Conservation (phyloP, 2,329 filamentous ascomycete genomes). For the Aspergillus aculeatinus region DNA sequence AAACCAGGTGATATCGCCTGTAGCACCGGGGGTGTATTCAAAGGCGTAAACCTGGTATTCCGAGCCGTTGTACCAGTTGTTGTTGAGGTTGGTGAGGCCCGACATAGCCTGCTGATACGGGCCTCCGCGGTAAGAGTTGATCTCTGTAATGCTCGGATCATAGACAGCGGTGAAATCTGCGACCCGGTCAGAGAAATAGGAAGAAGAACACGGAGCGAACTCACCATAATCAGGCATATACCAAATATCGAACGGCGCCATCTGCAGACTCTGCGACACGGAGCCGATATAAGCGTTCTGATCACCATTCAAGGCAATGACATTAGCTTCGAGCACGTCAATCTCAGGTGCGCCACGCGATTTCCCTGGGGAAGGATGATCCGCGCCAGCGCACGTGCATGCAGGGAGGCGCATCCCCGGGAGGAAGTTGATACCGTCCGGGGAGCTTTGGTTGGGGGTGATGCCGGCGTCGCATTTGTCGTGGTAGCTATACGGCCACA, state of each 20-base stretch:
- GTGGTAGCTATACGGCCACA: conserved; percentile 73
- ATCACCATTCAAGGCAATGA: conserved; percentile 51
- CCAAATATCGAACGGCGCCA: conserved; percentile 69
- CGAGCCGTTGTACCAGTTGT: conserved; percentile 65
- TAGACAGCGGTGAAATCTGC: conserved; percentile 65
- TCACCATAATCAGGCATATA: conserved; percentile 62
- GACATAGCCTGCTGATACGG: conserved; percentile 65
- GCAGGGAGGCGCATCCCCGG: conserved; percentile 70
- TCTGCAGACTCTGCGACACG: conserved; percentile 66
- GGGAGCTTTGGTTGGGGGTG: conserved; percentile 68
- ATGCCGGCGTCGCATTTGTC: conserved; percentile 69
- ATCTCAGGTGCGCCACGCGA: conserved; percentile 70
- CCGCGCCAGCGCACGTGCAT: conserved; percentile 63
- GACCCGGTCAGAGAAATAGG: neutral
- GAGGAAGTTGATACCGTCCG: conserved; percentile 64
- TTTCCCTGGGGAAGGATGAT: conserved; percentile 65
- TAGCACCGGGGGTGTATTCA: conserved; percentile 60
- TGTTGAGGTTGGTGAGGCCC: conserved; percentile 61
- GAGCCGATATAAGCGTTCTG: conserved; percentile 54
- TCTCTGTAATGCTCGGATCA: conserved; percentile 55
- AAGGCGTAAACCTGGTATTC: conserved; percentile 63
- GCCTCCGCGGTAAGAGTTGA: conserved; percentile 63
- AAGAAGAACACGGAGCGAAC: neutral
- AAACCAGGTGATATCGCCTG: conserved; percentile 67
- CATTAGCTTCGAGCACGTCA: conserved; percentile 69